Percentiles rank a stretch among this genome's conserved stretches.
These are phyloP conservation scores for Fusarium sp. DNA, from an alignment of 2,329 filamentous ascomycete species.

Conservation along the genomic window DNA sequence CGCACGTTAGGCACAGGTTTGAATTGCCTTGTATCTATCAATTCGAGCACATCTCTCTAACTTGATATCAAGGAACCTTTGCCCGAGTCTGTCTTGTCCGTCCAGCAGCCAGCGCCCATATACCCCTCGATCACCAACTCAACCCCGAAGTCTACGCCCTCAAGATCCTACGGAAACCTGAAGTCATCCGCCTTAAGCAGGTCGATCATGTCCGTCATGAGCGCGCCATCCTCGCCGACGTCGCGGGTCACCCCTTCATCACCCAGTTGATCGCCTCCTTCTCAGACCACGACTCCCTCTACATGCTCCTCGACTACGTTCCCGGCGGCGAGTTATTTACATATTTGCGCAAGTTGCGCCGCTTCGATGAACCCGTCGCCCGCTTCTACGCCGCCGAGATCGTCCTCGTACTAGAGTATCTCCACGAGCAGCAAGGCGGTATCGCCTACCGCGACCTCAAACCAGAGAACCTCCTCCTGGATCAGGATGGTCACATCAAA, in stretches of 20 bases:
- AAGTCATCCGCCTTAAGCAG: constrained; percentile 85
- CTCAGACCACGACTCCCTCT: constrained; percentile 81
- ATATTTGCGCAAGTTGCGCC: constrained; percentile 80
- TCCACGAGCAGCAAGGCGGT: constrained; percentile 82
- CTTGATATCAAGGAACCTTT: constrained; percentile 72
- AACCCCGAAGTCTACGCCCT: constrained; percentile 76
- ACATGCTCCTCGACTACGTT: constrained; percentile 87
- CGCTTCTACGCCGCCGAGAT: constrained; percentile 89
- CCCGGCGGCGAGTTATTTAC: constrained; percentile 88
- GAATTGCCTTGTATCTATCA: constrained; percentile 18
- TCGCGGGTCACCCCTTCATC: constrained; percentile 86
- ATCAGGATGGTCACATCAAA: constrained; percentile 82
- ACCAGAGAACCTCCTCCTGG: constrained; percentile 84
- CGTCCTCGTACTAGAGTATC: constrained; percentile 81
- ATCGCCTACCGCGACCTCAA: constrained; percentile 87
- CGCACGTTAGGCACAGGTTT: constrained; percentile 82
- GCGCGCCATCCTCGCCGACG: constrained; percentile 80
- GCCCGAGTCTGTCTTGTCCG: constrained; percentile 84
- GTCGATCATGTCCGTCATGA: constrained; percentile 89
- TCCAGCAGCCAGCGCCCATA: constrained; percentile 65
- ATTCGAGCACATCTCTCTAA: constrained; percentile 6
- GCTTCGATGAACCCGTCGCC: constrained; percentile 82
- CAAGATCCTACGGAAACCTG: constrained; percentile 80
- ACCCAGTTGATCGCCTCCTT: constrained; percentile 83
- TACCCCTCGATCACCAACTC: constrained; percentile 49